A percentile compares a stretch with the other conserved stretches of the same genome.
Conservation (phyloP, 768 basidiomycete genomes). For the Mycena indigotica region DNA sequence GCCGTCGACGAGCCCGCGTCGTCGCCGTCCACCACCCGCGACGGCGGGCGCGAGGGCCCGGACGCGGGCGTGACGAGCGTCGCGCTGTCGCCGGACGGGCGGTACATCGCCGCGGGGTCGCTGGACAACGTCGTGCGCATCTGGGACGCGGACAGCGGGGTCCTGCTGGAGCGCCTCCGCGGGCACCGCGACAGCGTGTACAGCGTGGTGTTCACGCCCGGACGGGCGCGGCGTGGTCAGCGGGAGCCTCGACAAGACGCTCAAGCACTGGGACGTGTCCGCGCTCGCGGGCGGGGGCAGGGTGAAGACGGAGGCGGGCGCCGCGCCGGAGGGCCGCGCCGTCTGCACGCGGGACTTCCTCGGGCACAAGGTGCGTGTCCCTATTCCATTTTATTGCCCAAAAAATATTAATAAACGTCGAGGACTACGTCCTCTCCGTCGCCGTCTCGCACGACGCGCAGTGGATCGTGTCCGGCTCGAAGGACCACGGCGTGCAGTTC, state of each 20-base stretch:
- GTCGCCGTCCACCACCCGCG: not conserved
- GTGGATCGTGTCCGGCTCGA: conserved; percentile 91
- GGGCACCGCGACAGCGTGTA: conserved; percentile 88
- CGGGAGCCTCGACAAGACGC: conserved; percentile 86
- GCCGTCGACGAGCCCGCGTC: conserved; percentile 22
- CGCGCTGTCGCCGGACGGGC: conserved; percentile 62
- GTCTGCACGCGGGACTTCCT: conserved; percentile 70
- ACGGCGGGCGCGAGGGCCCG: conserved; percentile 22
- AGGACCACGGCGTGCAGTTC: conserved; percentile 95
- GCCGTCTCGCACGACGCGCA: conserved; percentile 86
- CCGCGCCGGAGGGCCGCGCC: conserved; percentile 39
- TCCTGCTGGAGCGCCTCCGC: conserved; percentile 69
- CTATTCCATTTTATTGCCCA: not conserved
- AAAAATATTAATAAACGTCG: too few species aligned
- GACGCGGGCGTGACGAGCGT: conserved; percentile 63
- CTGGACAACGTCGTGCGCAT: conserved; percentile 66
- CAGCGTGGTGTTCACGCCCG: conserved; percentile 87
- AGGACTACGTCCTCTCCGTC: conserved; percentile 36
- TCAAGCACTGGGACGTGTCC: conserved; percentile 87
- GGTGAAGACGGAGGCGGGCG: conserved; percentile 50
- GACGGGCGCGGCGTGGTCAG: conserved; percentile 90
- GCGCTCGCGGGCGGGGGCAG: conserved; percentile 65
- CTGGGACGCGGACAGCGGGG: conserved; percentile 61
- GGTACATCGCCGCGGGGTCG: conserved; percentile 45
- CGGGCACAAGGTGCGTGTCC: conserved; percentile 76